These are phyloP conservation scores for Hygrocybe punicea DNA, from an alignment of 768 basidiomycete genomes.

Conservation along the genomic window DNA sequence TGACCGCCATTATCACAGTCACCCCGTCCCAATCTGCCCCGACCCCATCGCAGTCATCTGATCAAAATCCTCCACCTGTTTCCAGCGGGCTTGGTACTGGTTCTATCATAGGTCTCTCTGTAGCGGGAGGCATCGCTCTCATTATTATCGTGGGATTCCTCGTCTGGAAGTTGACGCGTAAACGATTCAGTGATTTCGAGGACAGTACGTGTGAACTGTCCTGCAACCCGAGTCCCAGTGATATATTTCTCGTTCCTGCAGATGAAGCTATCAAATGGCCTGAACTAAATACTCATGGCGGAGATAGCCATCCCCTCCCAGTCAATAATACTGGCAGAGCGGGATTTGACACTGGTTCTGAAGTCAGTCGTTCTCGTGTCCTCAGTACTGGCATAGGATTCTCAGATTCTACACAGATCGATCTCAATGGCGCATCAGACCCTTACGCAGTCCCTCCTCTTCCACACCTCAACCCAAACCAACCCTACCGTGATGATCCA, in stretches of 20 bases:
- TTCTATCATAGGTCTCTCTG: conserved; percentile 76
- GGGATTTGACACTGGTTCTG: conserved; percentile 69
- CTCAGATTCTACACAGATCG: conserved; percentile 46
- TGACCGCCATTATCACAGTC: conserved; percentile 24
- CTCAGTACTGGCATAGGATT: conserved; percentile 23
- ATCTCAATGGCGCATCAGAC: conserved; percentile 51
- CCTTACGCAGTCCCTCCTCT: conserved; percentile 83
- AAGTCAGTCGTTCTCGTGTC: conserved; percentile 53
- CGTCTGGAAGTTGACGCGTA: conserved; percentile 83
- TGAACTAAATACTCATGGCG: conserved; percentile 68
- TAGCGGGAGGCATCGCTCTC: conserved; percentile 74
- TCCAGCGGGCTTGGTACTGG: conserved; percentile 54
- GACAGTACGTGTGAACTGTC: conserved; percentile 57
- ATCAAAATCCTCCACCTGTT: conserved; percentile 17
- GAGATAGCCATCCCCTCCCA: conserved; percentile 61
- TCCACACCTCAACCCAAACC: conserved; percentile 75
- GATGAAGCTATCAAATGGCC: conserved; percentile 91
- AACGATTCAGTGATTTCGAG: conserved; percentile 71
- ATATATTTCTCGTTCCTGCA: conserved; percentile 24
- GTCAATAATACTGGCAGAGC: conserved; percentile 65
- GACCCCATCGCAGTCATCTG: conserved; percentile 25
- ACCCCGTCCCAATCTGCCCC: conserved; percentile 26
- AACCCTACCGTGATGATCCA: conserved; percentile 75
- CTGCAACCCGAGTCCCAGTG: conserved; percentile 1
- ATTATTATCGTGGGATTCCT: conserved; percentile 72